Conservation (phyloP, 352 stramenopile genomes). For the Phytophthora pisi region DNA sequence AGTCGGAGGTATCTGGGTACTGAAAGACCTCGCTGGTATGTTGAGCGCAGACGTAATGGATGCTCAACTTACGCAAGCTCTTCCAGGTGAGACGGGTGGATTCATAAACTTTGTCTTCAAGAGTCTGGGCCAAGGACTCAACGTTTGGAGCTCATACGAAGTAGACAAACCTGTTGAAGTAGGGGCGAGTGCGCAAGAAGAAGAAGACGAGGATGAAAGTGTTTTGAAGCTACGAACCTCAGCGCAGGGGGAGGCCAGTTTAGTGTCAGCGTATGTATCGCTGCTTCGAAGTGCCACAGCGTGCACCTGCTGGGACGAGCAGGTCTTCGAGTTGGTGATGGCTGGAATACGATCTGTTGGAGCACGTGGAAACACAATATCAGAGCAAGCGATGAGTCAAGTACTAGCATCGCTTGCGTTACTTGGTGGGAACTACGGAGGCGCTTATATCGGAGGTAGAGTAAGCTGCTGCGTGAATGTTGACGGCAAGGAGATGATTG, state of each 20-base stretch:
- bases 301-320: constrained; percentile 39
- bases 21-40: constrained; percentile 48
- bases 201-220: constrained; percentile 10
- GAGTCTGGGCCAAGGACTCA: constrained; percentile 35
- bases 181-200: constrained; percentile 1
- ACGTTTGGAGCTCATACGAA: constrained; percentile 51
- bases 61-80: constrained; percentile 37
- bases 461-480: constrained; percentile 78
- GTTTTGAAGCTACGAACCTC: constrained; percentile 54
- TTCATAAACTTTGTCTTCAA: constrained; percentile 55
- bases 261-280: constrained; percentile 54
- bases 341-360: constrained; percentile 15
- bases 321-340: constrained; percentile 37
- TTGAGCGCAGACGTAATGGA: constrained; percentile 47
- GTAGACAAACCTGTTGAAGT: constrained; percentile 16
- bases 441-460: constrained; percentile 55
- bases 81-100: constrained; percentile 15
- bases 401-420: constrained; percentile 54
- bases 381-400: constrained; percentile 16
- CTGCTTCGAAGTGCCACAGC: constrained; percentile 46
- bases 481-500: constrained; percentile 74
- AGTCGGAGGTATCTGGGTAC: constrained; percentile 48
- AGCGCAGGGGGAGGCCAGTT: constrained; percentile 44
- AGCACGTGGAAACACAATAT: background rate
- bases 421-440: constrained; percentile 61